Conservation (phyloP, 192 early-diverging fungal genomes). For the Backusella tarrabulga region DNA sequence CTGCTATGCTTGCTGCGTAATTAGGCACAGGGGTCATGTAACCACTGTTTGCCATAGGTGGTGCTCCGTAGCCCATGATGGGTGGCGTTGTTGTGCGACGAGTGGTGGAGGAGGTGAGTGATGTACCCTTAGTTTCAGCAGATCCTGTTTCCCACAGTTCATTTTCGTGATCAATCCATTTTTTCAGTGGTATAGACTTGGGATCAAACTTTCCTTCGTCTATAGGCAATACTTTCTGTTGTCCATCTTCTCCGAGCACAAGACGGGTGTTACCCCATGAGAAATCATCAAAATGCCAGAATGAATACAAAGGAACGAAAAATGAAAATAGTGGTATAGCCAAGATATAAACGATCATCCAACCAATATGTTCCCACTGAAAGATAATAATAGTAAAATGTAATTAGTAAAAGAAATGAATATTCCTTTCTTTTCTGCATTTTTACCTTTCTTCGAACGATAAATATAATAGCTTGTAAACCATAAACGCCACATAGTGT, state of each 20-base stretch:
- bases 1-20: conserved; percentile 8
- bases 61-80: not conserved
- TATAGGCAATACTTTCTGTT: conserved; percentile 56
- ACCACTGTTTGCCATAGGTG: not conserved
- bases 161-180: conserved; percentile 77
- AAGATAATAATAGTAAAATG: not conserved
- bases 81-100: conserved; percentile 15
- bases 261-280: conserved; percentile 97
- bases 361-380: conserved; percentile 87
- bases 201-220: conserved; percentile 74
- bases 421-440: conserved; percentile 2
- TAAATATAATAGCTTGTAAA: conserved; percentile 65
- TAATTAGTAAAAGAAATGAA: not conserved
- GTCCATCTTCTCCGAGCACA: conserved; percentile 83
- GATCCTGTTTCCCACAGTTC: conserved; percentile 66
- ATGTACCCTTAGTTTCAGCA: conserved; percentile 47
- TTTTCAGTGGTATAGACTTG: conserved; percentile 68
- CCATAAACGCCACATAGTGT: conserved; percentile 85
- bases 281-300: conserved; percentile 99
- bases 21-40: conserved; percentile 8
- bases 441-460: conserved; percentile 71
- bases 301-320: conserved; percentile 82
- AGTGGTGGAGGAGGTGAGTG: conserved; percentile 19
- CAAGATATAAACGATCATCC: conserved; percentile 95
- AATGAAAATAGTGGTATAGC: conserved; percentile 89